Percentiles rank a stretch among this genome's conserved stretches.
Evolutionary conservation across 2,329 filamentous ascomycete genomes (phyloP).

Genomic region (Scopulariopsis brevicaulis): DNA sequence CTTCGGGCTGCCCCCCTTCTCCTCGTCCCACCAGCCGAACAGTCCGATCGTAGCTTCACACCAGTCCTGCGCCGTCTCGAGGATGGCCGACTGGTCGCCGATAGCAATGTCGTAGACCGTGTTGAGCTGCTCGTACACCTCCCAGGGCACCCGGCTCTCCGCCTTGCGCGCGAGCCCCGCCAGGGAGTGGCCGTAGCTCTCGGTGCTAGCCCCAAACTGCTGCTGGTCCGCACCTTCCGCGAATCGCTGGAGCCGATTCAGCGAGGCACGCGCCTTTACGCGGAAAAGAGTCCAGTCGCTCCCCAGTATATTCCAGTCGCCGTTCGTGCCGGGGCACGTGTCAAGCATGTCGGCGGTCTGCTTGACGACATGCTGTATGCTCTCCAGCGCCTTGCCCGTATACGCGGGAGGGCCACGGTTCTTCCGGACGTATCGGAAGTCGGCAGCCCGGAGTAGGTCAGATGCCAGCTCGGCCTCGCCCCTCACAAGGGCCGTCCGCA

Average conservation of each 20-base stretch:
- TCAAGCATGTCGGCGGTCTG: constrained; percentile 60
- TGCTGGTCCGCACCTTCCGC: constrained; percentile 58
- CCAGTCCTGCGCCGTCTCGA: constrained; percentile 78
- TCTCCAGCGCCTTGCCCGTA: constrained; percentile 62
- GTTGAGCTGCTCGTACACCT: constrained; percentile 75
- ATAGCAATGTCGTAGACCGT: constrained; percentile 72
- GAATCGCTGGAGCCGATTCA: constrained; percentile 63
- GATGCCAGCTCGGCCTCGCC: constrained; percentile 60
- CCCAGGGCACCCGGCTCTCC: constrained; percentile 79
- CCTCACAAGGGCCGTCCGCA: constrained; percentile 64
- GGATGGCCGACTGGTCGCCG: constrained; percentile 63
- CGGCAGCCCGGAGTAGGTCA: constrained; percentile 59
- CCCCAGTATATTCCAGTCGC: constrained; percentile 74
- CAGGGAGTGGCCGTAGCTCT: constrained; percentile 30
- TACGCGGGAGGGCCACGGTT: constrained; percentile 59
- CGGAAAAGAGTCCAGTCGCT: constrained; percentile 79
- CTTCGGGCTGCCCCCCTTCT: constrained; percentile 49
- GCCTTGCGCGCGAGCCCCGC: constrained; percentile 64
- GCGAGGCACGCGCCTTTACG: constrained; percentile 56
- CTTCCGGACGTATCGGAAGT: constrained; percentile 66
- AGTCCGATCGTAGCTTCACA: constrained; percentile 77
- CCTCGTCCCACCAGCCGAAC: constrained; percentile 91
- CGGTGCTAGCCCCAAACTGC: constrained; percentile 18
- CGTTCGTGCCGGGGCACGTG: constrained; percentile 56
- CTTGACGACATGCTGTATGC: constrained; percentile 61